Evolutionary conservation across 2,329 filamentous ascomycete genomes (phyloP).

Genomic region (Didymella glomerata): DNA sequence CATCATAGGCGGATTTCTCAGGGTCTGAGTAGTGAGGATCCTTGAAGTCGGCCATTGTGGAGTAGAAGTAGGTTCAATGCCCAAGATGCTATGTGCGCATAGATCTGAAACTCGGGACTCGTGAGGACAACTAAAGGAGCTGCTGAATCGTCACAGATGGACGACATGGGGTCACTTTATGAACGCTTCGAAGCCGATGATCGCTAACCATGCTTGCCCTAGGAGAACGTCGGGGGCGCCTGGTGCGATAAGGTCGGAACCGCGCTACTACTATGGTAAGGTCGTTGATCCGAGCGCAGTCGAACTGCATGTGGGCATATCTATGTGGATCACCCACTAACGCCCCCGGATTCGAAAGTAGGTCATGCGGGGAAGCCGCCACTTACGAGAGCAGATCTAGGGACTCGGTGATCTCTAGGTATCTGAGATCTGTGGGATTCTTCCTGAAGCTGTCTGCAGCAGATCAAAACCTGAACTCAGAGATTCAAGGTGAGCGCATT

Average conservation of each 20-base stretch:
- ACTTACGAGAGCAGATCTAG: conserved; percentile 6
- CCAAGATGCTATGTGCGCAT: neutral
- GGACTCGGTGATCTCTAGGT: neutral
- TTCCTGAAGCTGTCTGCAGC: neutral
- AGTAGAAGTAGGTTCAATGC: neutral
- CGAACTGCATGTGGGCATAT: conserved; percentile 3
- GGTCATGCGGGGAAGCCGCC: conserved; percentile 14
- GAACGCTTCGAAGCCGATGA: neutral
- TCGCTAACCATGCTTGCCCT: conserved; percentile 8
- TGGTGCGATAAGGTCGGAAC: conserved; percentile 12
- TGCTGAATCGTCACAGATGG: neutral
- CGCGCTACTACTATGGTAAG: conserved; percentile 10
- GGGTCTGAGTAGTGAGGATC: conserved; percentile 7
- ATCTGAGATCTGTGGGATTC: neutral
- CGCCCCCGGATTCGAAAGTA: conserved; percentile 12
- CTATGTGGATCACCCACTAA: conserved; percentile 14
- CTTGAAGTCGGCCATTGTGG: conserved; percentile 18
- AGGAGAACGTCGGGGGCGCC: conserved; percentile 2
- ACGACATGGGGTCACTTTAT: conserved; percentile 6
- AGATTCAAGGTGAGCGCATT: neutral
- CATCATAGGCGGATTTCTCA: conserved; percentile 9
- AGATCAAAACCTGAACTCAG: neutral
- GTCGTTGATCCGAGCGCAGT: conserved; percentile 11
- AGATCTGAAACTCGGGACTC: neutral
- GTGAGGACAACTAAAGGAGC: conserved; percentile 1